A percentile compares a stretch with the other conserved stretches of the same genome.
phyloP scores from a whole-genome alignment of 106 monocot genomes.

The Agapanthus africanus region DNA sequence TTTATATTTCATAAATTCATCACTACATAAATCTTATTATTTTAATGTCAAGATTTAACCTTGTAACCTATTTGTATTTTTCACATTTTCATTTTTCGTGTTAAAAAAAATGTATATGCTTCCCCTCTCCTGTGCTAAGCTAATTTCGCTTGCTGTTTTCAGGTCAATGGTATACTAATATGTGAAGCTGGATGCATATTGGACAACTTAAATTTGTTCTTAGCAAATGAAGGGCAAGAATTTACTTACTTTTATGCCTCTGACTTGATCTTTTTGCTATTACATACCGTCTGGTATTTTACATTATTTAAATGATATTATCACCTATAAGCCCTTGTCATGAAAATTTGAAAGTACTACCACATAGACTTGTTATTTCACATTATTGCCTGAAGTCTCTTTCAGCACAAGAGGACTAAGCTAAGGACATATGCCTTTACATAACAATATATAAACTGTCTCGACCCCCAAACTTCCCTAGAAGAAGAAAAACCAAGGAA shows the following conservation, averaged over 20 bases:
- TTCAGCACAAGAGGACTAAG: too few relatives aligned
- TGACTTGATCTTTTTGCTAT: not conserved
- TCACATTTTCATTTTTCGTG: not conserved
- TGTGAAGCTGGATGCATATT: constrained; percentile 98
- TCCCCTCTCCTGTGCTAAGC: too few relatives aligned
- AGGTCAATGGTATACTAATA: constrained; percentile 85
- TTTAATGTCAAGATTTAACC: not conserved
- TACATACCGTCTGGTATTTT: not conserved
- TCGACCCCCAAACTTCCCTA: too few relatives aligned
- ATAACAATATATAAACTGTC: too few relatives aligned
- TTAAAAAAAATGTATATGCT: not conserved
- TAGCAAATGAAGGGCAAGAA: constrained; percentile 83
- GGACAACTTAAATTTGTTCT: constrained; percentile 69
- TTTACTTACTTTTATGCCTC: not conserved
- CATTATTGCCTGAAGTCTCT: too few relatives aligned
- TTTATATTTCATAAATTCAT: not conserved
- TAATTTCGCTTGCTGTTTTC: constrained; percentile 14
- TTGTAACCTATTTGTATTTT: not conserved
- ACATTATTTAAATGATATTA: constrained; percentile 1
- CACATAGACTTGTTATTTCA: too few relatives aligned
- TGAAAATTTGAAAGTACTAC: not conserved
- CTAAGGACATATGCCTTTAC: too few relatives aligned
- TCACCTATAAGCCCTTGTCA: not conserved
- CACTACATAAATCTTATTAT: not conserved
- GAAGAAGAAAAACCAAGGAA: too few relatives aligned